A percentile compares a stretch with the other conserved stretches of the same genome.
Conservation (phyloP, 2,329 filamentous ascomycete species). For the Pseudocercospora vitis region DNA sequence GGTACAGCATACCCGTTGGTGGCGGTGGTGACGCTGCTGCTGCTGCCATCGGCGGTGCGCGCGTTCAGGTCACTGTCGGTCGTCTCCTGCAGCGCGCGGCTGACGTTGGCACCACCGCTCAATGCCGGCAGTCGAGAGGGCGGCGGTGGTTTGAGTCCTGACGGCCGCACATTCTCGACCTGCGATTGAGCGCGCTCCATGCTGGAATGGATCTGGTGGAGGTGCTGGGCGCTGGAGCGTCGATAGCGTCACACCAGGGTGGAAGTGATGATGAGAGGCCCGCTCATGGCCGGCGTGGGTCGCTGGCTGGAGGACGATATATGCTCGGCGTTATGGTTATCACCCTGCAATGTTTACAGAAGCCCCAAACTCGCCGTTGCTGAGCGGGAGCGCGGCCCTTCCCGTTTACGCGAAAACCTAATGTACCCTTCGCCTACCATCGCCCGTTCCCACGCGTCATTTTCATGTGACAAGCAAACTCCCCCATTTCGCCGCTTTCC, state of each 20-base stretch:
- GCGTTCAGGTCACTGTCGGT: conserved; percentile 49
- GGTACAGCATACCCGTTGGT: conserved; percentile 19
- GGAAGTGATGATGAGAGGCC: conserved; percentile 9
- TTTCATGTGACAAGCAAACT: conserved; percentile 5
- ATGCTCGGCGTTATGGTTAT: too few relatives aligned
- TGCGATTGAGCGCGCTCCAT: conserved; percentile 37
- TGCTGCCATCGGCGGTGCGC: conserved; percentile 39
- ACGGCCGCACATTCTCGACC: conserved; percentile 36
- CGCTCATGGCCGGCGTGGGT: conserved; percentile 8
- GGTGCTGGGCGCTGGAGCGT: conserved; percentile 9
- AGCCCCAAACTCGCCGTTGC: conserved; percentile 3
- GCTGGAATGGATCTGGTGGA: conserved; percentile 10
- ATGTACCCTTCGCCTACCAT: not conserved
- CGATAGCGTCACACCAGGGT: conserved; percentile 17
- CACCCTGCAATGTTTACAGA: conserved; percentile 1
- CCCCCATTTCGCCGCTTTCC: not conserved
- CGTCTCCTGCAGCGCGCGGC: conserved; percentile 32
- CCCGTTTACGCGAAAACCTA: not conserved
- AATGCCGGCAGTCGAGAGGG: conserved; percentile 33
- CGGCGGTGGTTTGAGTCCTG: conserved; percentile 35
- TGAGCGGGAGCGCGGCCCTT: not conserved
- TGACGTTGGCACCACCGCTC: conserved; percentile 16
- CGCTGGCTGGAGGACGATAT: not conserved
- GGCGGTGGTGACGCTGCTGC: too few relatives aligned
- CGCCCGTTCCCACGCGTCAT: not conserved